Conservation (phyloP, 345 rosid genomes). For the Heritiera littoralis region DNA sequence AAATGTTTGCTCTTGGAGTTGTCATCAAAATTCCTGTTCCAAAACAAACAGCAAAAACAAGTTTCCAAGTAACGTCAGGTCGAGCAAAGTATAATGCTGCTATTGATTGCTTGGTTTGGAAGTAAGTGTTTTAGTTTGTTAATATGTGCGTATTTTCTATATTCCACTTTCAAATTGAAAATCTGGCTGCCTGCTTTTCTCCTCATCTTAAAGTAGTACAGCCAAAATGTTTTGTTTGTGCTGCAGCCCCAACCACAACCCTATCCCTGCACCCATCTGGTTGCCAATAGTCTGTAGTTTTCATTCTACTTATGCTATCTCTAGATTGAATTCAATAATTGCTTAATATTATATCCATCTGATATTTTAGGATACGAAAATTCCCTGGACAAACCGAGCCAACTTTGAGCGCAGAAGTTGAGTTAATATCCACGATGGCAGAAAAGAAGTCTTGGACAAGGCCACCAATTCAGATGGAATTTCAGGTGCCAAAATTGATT, state of each 20-base stretch:
- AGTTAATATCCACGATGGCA: conserved; percentile 87
- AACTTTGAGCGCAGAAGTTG: conserved; percentile 95
- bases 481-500: conserved; percentile 61
- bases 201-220: background rate
- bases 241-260: background rate
- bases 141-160: background rate
- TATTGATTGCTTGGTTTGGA: conserved; percentile 98
- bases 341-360: conserved; percentile 7
- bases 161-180: background rate
- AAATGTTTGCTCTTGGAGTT: conserved; percentile 99
- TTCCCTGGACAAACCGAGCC: conserved; percentile 99
- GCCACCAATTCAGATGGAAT: conserved; percentile 99
- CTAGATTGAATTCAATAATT: background rate
- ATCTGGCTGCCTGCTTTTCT: background rate
- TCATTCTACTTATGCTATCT: background rate
- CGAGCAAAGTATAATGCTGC: conserved; percentile 97
- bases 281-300: background rate
- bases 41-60: conserved; percentile 96
- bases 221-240: background rate
- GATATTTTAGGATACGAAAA: conserved; percentile 73
- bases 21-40: conserved; percentile 98
- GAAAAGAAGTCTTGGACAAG: conserved; percentile 97
- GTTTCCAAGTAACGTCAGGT: conserved; percentile 96
- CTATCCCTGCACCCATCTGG: background rate
- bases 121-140: conserved; percentile 55